phyloP scores from a whole-genome alignment of 2,329 filamentous ascomycete genomes.

The Pyrenochaeta sp. region DNA sequence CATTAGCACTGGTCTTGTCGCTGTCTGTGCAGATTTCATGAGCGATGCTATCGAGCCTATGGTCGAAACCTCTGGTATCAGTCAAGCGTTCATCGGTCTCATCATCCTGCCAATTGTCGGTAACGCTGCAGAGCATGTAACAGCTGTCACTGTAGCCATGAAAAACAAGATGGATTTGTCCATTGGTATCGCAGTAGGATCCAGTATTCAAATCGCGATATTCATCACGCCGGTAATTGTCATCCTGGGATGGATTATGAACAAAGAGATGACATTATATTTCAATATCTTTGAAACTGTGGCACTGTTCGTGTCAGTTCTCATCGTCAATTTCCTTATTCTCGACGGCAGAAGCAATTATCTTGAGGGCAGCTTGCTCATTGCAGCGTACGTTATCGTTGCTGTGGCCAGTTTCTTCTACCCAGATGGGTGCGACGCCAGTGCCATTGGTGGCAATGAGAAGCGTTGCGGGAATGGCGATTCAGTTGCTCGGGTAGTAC shows the following conservation, averaged over 20 bases:
- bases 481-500: slow-evolving; percentile 11
- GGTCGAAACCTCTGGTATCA: slow-evolving; percentile 66
- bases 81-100: slow-evolving; percentile 78
- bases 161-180: slow-evolving; percentile 88
- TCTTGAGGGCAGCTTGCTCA: slow-evolving; percentile 77
- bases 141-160: slow-evolving; percentile 78
- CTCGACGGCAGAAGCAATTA: slow-evolving; percentile 84
- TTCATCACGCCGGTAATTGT: slow-evolving; percentile 81
- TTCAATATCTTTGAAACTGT: slow-evolving; percentile 70
- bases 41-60: slow-evolving; percentile 76
- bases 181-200: slow-evolving; percentile 81
- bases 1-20: slow-evolving; percentile 64
- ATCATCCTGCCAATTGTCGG: slow-evolving; percentile 85
- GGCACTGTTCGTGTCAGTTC: slow-evolving; percentile 80
- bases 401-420: slow-evolving; percentile 64
- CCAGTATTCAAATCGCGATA: slow-evolving; percentile 79
- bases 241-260: slow-evolving; percentile 80
- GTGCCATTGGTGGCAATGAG: slow-evolving; percentile 55
- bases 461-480: slow-evolving; percentile 14
- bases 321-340: slow-evolving; percentile 87
- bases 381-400: slow-evolving; percentile 82
- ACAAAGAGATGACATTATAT: slow-evolving; percentile 71
- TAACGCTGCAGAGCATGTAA: slow-evolving; percentile 83
- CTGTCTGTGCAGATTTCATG: slow-evolving; percentile 74
- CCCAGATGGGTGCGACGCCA: slow-evolving; percentile 50